Evolutionary conservation across 768 basidiomycete genomes (phyloP).

Genomic region (Phlegmacium glaucopus): DNA sequence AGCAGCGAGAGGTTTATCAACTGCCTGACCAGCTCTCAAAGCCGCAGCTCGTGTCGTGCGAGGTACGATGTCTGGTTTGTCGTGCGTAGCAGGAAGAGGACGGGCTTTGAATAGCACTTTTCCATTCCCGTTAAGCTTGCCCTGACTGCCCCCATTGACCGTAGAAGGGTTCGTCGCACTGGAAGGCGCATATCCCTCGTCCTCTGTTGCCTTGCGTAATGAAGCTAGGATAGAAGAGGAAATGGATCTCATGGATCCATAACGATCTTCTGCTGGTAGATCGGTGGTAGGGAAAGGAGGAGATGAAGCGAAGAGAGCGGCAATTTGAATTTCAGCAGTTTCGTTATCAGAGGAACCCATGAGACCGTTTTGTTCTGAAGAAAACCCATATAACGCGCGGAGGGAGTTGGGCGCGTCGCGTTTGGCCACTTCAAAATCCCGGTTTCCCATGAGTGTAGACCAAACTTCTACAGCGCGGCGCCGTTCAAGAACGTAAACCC

Average conservation of each 20-base stretch:
- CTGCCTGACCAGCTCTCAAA: constrained; percentile 58
- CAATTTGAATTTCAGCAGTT: constrained; percentile 77
- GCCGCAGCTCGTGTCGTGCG: constrained; percentile 74
- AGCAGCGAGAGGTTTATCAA: constrained; percentile 39
- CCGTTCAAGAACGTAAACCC: constrained; percentile 88
- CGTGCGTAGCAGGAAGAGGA: constrained; percentile 56
- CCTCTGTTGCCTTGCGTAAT: constrained; percentile 35
- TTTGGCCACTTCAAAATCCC: constrained; percentile 56
- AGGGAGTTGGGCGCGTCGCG: constrained; percentile 58
- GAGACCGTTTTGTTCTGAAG: constrained; percentile 54
- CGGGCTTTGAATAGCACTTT: constrained; percentile 65
- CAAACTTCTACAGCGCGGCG: constrained; percentile 79
- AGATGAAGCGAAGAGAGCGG: constrained; percentile 75
- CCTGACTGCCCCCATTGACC: constrained; percentile 33
- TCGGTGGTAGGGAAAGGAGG: constrained; percentile 74
- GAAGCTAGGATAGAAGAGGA: constrained; percentile 41
- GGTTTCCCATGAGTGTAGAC: constrained; percentile 70
- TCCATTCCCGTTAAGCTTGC: constrained; percentile 36
- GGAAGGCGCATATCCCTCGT: constrained; percentile 45
- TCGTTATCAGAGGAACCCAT: constrained; percentile 68
- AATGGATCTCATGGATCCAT: constrained; percentile 39
- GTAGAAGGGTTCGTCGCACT: constrained; percentile 40
- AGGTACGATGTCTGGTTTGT: constrained; percentile 67
- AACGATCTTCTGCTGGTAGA: constrained; percentile 43
- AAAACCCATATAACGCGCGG: constrained; percentile 65